Conservation (phyloP, 805 yeast species). For the Helenozyma rhizophorensis region DNA sequence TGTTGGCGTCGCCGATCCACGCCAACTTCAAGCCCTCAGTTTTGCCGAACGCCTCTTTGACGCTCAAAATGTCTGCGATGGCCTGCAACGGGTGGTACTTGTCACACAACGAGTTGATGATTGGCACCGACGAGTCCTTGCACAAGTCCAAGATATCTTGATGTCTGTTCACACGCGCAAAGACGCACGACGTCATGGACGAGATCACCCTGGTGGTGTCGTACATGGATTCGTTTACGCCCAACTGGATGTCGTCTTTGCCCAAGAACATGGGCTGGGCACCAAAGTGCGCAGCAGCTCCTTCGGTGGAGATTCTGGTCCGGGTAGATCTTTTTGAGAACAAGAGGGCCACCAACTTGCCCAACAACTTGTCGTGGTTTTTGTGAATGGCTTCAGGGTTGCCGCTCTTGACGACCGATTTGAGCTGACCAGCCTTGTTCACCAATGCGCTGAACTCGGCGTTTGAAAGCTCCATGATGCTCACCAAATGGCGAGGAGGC, state of each 20-base stretch:
- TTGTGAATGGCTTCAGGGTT: conserved; percentile 28
- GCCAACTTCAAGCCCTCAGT: conserved; percentile 67
- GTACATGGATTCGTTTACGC: conserved; percentile 86
- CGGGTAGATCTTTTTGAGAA: conserved; percentile 93
- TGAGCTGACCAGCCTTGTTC: conserved; percentile 65
- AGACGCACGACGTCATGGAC: conserved; percentile 94
- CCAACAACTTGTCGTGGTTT: conserved; percentile 55
- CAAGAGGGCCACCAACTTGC: conserved; percentile 77
- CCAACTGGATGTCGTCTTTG: conserved; percentile 92
- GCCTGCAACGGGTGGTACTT: conserved; percentile 94
- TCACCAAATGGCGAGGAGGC: conserved; percentile 66
- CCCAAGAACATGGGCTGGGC: conserved; percentile 97
- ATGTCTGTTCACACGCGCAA: conserved; percentile 92
- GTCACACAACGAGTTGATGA: conserved; percentile 91
- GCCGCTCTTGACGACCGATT: conserved; percentile 57
- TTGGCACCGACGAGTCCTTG: conserved; percentile 79
- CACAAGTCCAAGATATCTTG: conserved; percentile 76
- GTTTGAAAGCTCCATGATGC: conserved; percentile 72
- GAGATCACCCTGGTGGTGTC: conserved; percentile 88
- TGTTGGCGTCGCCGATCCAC: conserved; percentile 97
- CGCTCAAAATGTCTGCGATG: conserved; percentile 83
- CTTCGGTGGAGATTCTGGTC: conserved; percentile 91
- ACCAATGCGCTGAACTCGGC: conserved; percentile 71
- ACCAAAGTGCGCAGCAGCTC: conserved; percentile 89
- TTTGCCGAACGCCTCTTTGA: conserved; percentile 68